Conservation (phyloP, 768 basidiomycete genomes). For the Tulasnella sp. region DNA sequence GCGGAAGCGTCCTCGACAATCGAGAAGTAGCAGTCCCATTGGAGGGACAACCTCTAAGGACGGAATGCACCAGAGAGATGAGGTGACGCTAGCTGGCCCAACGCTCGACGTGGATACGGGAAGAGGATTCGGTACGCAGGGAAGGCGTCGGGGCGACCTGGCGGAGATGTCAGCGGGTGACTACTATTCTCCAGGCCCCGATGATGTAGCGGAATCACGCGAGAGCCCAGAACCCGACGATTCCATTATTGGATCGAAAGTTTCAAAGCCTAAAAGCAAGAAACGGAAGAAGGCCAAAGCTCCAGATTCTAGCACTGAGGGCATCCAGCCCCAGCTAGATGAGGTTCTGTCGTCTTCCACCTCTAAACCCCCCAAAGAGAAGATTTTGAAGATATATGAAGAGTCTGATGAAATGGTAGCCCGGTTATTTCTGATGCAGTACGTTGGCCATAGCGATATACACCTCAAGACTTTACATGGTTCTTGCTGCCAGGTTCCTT, state of each 20-base stretch:
- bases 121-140: neutral
- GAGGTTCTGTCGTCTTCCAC: neutral
- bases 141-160: neutral
- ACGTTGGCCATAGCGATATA: neutral
- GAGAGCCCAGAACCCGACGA: neutral
- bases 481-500: neutral
- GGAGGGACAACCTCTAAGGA: neutral
- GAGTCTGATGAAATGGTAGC: neutral
- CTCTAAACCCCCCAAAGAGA: neutral
- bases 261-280: neutral
- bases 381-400: neutral
- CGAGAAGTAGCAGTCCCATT: neutral
- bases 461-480: neutral
- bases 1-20: neutral
- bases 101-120: neutral
- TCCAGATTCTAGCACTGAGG: neutral
- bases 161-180: neutral
- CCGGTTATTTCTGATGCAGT: constrained; percentile 12
- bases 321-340: neutral
- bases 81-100: neutral
- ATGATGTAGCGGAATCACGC: neutral
- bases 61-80: neutral
- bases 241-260: neutral
- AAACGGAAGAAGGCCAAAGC: neutral
- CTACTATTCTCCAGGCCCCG: neutral